phyloP scores from a whole-genome alignment of 2,329 filamentous ascomycete species.

The Calonectria ilicicola region DNA sequence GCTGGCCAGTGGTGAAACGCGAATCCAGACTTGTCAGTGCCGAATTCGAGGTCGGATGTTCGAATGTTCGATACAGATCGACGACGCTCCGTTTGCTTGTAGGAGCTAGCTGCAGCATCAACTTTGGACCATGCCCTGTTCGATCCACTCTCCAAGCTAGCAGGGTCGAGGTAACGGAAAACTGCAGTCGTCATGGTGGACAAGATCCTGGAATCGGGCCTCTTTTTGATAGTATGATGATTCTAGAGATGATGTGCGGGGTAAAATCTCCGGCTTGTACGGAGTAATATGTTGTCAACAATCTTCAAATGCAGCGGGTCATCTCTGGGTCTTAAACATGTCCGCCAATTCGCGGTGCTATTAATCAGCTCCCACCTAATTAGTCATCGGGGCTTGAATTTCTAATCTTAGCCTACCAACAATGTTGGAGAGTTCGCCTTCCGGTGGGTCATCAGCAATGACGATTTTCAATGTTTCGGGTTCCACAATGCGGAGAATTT shows the following conservation, averaged over 20 bases:
- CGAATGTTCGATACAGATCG: constrained; percentile 41
- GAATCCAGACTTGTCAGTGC: constrained; percentile 41
- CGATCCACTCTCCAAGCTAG: constrained; percentile 10
- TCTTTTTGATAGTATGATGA: background rate
- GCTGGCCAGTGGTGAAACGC: constrained; percentile 48
- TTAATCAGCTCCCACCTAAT: constrained; percentile 1
- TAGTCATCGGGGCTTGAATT: background rate
- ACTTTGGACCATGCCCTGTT: constrained; percentile 36
- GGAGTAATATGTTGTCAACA: background rate
- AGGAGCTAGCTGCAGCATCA: constrained; percentile 37
- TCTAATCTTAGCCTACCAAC: background rate
- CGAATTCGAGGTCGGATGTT: constrained; percentile 28
- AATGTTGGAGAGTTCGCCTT: background rate
- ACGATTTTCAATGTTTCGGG: background rate
- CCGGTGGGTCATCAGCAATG: background rate
- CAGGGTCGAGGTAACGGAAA: constrained; percentile 25
- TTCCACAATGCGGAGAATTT: background rate
- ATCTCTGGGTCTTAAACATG: background rate
- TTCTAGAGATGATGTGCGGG: background rate
- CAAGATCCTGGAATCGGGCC: background rate
- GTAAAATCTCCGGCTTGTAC: background rate
- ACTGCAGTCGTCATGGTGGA: constrained; percentile 23
- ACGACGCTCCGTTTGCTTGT: constrained; percentile 30
- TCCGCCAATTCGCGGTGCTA: background rate
- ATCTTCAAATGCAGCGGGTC: background rate